A percentile compares a stretch with the other conserved stretches of the same genome.
These are phyloP conservation scores for Penicillium psychrosexuale DNA, from an alignment of 2,329 filamentous ascomycete genomes.

Conservation along the genomic window DNA sequence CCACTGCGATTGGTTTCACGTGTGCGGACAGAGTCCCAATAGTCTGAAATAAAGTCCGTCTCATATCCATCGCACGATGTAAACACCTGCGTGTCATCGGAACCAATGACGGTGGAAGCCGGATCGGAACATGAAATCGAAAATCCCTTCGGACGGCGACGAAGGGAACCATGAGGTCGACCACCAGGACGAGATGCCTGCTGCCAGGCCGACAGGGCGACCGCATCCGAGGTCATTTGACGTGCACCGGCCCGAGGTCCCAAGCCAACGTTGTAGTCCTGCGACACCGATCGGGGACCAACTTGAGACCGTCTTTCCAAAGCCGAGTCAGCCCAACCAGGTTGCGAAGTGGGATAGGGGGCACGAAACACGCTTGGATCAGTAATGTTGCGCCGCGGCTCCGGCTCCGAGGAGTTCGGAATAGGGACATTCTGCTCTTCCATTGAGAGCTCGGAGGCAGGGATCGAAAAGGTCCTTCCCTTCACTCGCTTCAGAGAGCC, in stretches of 20 bases:
- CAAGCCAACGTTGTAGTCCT: constrained; percentile 25
- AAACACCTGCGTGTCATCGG: constrained; percentile 58
- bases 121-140: constrained; percentile 59
- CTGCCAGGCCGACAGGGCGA: constrained; percentile 29
- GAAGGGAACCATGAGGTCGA: constrained; percentile 25
- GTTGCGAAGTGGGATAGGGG: constrained; percentile 33
- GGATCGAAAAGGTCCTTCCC: constrained; percentile 31
- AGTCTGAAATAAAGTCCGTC: constrained; percentile 60
- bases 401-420: constrained; percentile 21
- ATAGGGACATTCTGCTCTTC: constrained; percentile 24
- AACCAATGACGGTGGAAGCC: constrained; percentile 58
- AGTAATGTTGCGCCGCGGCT: constrained; percentile 41
- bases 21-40: constrained; percentile 62
- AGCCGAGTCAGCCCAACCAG: constrained; percentile 16
- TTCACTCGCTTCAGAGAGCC: constrained; percentile 29
- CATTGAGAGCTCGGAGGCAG: constrained; percentile 24
- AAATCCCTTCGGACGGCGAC: constrained; percentile 49
- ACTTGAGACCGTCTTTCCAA: constrained; percentile 14
- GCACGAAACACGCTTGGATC: constrained; percentile 39
- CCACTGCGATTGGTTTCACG: constrained; percentile 54
- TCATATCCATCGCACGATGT: constrained; percentile 61
- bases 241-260: constrained; percentile 15
- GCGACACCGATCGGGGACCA: constrained; percentile 24
- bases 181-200: constrained; percentile 20
- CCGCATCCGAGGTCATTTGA: constrained; percentile 28